Conservation (phyloP, 768 basidiomycete species). For the Dioszegia aurantiaca region DNA sequence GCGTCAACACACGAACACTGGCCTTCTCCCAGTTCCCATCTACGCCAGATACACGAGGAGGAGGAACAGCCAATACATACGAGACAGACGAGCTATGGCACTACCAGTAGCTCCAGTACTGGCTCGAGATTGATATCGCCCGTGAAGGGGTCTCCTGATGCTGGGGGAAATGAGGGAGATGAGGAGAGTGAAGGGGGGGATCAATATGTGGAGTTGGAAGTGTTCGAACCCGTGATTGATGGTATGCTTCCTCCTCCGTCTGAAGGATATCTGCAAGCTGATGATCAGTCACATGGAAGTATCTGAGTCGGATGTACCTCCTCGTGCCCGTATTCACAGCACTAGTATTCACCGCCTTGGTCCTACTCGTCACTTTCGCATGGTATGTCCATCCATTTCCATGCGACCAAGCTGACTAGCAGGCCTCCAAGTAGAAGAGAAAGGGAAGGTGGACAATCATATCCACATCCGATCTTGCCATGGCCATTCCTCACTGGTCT, state of each 20-base stretch:
- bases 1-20: slow-evolving; percentile 3
- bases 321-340: slow-evolving; percentile 45
- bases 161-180: slow-evolving; percentile 5
- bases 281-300: slow-evolving; percentile 39
- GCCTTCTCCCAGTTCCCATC: slow-evolving; percentile 3
- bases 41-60: slow-evolving; percentile 7
- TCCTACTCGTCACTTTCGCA: slow-evolving; percentile 43
- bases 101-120: slow-evolving; percentile 5
- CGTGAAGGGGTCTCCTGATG: not conserved
- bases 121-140: not conserved
- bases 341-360: slow-evolving; percentile 25
- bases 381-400: slow-evolving; percentile 40
- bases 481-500: slow-evolving; percentile 45
- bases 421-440: slow-evolving; percentile 49
- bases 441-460: slow-evolving; percentile 38
- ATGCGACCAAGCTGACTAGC: not conserved
- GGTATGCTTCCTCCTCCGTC: slow-evolving; percentile 24
- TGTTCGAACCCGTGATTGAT: slow-evolving; percentile 30
- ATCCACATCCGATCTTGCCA: slow-evolving; percentile 46
- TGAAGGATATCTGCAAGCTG: slow-evolving; percentile 3
- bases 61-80: not conserved
- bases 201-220: slow-evolving; percentile 21
- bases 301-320: slow-evolving; percentile 43
- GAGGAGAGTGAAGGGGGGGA: slow-evolving; percentile 6
- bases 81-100: slow-evolving; percentile 13